phyloP scores from a whole-genome alignment of 169 alveolate genomes.

The Plasmodium ovale region DNA sequence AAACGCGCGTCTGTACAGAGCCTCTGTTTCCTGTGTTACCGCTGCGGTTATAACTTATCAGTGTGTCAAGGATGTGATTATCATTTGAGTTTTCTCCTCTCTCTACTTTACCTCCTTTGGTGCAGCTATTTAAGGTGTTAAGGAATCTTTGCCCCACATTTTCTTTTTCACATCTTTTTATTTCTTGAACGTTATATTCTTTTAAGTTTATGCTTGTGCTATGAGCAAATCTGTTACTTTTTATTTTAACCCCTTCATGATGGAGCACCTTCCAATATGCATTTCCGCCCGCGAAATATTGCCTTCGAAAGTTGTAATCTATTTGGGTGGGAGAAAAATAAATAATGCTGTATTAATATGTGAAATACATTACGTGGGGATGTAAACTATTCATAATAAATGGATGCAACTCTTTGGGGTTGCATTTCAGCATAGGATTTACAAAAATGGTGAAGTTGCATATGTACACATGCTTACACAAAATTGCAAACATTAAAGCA shows the following conservation, averaged over 20 bases:
- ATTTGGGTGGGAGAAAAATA: background rate
- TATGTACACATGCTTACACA: too few relatives aligned
- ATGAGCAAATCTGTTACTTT: background rate
- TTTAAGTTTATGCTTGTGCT: constrained; percentile 5
- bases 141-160: background rate
- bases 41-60: too few relatives aligned
- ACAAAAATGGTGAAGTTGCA: too few relatives aligned
- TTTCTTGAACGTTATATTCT: constrained; percentile 8
- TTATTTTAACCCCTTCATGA: constrained; percentile 13
- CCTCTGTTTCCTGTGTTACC: too few relatives aligned
- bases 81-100: background rate
- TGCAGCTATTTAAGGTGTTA: constrained; percentile 17
- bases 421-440: too few relatives aligned
- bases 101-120: background rate
- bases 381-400: too few relatives aligned
- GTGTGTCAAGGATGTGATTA: too few relatives aligned
- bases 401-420: too few relatives aligned
- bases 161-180: background rate
- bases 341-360: background rate
- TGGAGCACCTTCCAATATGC: constrained; percentile 1
- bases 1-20: too few relatives aligned
- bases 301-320: constrained; percentile 52
- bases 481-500: too few relatives aligned
- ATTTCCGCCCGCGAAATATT: constrained; percentile 20
- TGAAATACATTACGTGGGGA: too few relatives aligned